A percentile compares a stretch with the other conserved stretches of the same genome.
Evolutionary conservation across 306 rosid species (phyloP).

Genomic region (Acacia acuminata): DNA sequence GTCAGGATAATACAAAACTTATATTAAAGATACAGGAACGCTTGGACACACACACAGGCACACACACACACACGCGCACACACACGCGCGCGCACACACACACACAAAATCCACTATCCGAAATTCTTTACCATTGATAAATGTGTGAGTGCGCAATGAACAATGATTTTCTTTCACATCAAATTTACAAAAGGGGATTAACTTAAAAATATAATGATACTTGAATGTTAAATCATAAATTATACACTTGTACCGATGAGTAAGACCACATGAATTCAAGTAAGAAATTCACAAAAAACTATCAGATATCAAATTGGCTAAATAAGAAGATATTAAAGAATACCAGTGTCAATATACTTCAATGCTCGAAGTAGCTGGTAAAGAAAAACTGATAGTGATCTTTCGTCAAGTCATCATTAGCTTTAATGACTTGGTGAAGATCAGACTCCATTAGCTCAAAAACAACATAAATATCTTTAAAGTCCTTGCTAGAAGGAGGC

Average conservation of each 20-base stretch:
- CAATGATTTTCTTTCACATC: neutral
- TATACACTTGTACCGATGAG: constrained; percentile 3
- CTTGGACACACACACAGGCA: no score
- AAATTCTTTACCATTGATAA: neutral
- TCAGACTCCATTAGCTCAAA: constrained; percentile 99
- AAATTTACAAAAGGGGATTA: neutral
- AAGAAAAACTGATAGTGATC: constrained; percentile 94
- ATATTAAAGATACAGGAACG: neutral
- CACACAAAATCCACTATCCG: constrained; percentile 3
- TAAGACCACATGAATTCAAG: constrained; percentile 8
- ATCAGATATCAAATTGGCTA: neutral
- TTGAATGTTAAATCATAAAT: neutral
- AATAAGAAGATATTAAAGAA: neutral
- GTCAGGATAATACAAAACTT: neutral
- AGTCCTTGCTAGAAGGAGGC: constrained; percentile 93
- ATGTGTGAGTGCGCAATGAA: neutral
- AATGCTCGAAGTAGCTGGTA: constrained; percentile 94
- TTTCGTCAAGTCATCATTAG: constrained; percentile 86
- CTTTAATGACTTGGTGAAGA: constrained; percentile 98
- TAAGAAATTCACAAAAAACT: neutral
- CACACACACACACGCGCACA: no score
- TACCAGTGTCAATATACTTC: constrained; percentile 94
- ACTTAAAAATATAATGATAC: neutral
- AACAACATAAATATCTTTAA: constrained; percentile 92
- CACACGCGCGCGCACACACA: no score